A percentile compares a stretch with the other conserved stretches of the same genome.
phyloP scores from a whole-genome alignment of 169 alveolate genomes.

The Theileria orientalis region DNA sequence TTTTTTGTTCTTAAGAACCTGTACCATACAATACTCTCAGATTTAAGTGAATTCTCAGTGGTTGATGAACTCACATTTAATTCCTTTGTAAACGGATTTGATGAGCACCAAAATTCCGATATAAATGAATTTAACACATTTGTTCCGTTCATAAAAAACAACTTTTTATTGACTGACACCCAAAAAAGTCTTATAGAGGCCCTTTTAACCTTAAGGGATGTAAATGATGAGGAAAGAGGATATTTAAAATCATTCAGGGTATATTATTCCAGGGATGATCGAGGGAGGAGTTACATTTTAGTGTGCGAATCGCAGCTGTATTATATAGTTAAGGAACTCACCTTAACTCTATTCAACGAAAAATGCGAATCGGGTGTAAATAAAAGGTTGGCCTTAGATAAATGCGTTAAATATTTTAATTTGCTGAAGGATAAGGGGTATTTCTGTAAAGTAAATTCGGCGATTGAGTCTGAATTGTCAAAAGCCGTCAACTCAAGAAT shows the following conservation, averaged over 20 bases:
- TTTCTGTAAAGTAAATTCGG: not conserved
- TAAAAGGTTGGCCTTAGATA: not conserved
- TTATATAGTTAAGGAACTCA: not conserved
- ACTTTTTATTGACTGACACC: not conserved
- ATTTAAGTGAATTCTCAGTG: conserved; percentile 8
- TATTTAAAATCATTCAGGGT: not conserved
- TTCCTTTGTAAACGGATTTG: not conserved
- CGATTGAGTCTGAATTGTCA: not conserved
- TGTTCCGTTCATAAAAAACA: not conserved
- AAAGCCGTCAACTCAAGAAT: not conserved
- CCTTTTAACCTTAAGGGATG: not conserved
- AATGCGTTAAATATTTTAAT: not conserved
- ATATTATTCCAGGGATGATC: not conserved
- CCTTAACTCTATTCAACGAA: not conserved
- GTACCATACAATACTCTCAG: not conserved
- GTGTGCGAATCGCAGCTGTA: not conserved
- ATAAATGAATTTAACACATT: not conserved
- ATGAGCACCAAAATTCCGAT: not conserved
- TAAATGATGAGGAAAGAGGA: not conserved
- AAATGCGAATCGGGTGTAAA: not conserved
- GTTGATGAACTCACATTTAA: conserved; percentile 4
- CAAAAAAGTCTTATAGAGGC: not conserved
- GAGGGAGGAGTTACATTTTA: not conserved
- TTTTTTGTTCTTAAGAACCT: conserved; percentile 16
- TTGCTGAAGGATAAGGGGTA: not conserved